Conservation (phyloP, 441 rosid species). For the Erodium texanum region DNA sequence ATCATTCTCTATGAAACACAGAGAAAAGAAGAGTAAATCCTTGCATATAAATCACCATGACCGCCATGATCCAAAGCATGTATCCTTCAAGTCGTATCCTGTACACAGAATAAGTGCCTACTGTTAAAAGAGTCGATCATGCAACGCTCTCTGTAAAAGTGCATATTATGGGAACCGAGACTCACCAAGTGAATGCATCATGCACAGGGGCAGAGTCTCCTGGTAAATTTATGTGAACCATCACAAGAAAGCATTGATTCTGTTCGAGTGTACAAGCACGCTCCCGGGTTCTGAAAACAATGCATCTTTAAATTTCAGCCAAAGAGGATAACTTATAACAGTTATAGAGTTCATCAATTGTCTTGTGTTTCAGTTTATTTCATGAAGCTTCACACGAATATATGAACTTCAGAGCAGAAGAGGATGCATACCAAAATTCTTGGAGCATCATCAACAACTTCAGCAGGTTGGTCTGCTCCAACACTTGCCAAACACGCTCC, state of each 20-base stretch:
- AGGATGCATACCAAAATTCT: slow-evolving; percentile 53
- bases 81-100: too few species aligned
- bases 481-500: slow-evolving; percentile 71
- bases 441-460: slow-evolving; percentile 83
- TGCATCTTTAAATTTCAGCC: not conserved
- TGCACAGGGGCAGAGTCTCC: slow-evolving; percentile 92
- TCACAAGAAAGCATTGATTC: slow-evolving; percentile 79
- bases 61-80: too few species aligned
- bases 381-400: not conserved
- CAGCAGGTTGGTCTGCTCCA: slow-evolving; percentile 92
- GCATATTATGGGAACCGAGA: slow-evolving; percentile 8
- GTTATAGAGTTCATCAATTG: not conserved
- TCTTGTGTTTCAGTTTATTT: not conserved
- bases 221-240: slow-evolving; percentile 69
- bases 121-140: too few species aligned
- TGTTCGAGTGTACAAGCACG: slow-evolving; percentile 72
- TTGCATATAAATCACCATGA: too few species aligned
- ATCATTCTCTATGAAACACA: too few species aligned
- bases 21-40: too few species aligned
- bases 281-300: slow-evolving; percentile 65
- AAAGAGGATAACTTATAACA: not conserved
- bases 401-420: not conserved
- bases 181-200: slow-evolving; percentile 31
- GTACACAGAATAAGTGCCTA: too few species aligned
- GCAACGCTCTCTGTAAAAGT: not conserved